Conservation (phyloP, 371 early-diverging fungal species). For the Rhizopus arrhizus region DNA sequence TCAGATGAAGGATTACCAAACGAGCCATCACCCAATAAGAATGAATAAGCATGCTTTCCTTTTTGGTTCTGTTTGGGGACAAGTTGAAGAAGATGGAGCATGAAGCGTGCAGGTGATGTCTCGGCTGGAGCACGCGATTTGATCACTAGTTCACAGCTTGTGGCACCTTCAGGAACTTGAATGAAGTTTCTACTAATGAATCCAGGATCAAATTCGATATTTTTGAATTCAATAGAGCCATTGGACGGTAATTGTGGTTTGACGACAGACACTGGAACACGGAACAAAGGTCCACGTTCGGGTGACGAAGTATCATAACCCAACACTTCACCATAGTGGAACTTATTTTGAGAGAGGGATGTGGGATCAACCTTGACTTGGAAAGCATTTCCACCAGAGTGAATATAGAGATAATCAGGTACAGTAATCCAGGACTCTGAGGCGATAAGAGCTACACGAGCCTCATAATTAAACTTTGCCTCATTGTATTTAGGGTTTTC, state of each 20-base stretch:
- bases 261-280: constrained; percentile 87
- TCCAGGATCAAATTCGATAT: constrained; percentile 76
- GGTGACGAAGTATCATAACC: constrained; percentile 79
- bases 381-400: constrained; percentile 72
- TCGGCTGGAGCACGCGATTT: constrained; percentile 40
- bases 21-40: constrained; percentile 65
- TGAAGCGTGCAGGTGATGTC: constrained; percentile 60
- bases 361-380: constrained; percentile 82
- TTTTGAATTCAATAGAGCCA: constrained; percentile 56
- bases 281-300: constrained; percentile 80
- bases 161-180: constrained; percentile 81
- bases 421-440: constrained; percentile 78
- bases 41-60: constrained; percentile 58
- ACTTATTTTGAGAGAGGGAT: constrained; percentile 67
- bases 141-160: constrained; percentile 60
- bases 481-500: constrained; percentile 61
- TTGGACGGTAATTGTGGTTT: constrained; percentile 69
- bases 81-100: constrained; percentile 73
- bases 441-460: constrained; percentile 73
- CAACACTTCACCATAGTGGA: constrained; percentile 79
- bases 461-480: constrained; percentile 77
- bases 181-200: constrained; percentile 80
- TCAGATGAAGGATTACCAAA: constrained; percentile 67
- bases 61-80: constrained; percentile 73
- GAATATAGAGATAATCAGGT: constrained; percentile 79